A percentile compares a stretch with the other conserved stretches of the same genome.
phyloP scores from a whole-genome alignment of 228 moss, liverwort and hornwort species.

The Sphagnum magellanicum region DNA sequence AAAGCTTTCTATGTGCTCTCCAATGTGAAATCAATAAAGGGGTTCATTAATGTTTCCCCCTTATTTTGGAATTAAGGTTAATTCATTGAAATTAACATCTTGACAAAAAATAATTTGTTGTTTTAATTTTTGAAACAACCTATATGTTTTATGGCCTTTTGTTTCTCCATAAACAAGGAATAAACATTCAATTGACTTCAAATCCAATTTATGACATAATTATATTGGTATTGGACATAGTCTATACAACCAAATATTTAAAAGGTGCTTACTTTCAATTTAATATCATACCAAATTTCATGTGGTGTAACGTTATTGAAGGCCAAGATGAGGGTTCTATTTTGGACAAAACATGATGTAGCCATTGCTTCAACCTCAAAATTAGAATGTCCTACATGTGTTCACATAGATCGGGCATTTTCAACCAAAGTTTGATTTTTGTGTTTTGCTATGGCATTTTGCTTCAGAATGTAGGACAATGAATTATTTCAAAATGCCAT shows the following conservation, averaged over 20 bases:
- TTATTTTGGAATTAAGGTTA: background rate
- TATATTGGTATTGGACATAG: background rate
- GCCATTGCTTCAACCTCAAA: background rate
- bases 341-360: constrained; percentile 1
- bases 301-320: background rate
- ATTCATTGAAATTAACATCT: background rate
- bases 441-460: background rate
- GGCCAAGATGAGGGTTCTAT: background rate
- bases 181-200: background rate
- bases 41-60: background rate
- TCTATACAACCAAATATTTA: background rate
- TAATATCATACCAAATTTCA: background rate
- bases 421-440: background rate
- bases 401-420: background rate
- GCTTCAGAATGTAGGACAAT: background rate
- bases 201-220: background rate
- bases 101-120: background rate
- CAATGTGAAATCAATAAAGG: background rate
- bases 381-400: background rate
- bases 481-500: background rate
- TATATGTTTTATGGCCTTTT: background rate
- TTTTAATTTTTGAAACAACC: background rate
- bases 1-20: background rate
- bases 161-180: background rate
- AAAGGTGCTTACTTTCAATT: background rate